Conservation (phyloP, 116 monocot species). For the Zostera marina region DNA sequence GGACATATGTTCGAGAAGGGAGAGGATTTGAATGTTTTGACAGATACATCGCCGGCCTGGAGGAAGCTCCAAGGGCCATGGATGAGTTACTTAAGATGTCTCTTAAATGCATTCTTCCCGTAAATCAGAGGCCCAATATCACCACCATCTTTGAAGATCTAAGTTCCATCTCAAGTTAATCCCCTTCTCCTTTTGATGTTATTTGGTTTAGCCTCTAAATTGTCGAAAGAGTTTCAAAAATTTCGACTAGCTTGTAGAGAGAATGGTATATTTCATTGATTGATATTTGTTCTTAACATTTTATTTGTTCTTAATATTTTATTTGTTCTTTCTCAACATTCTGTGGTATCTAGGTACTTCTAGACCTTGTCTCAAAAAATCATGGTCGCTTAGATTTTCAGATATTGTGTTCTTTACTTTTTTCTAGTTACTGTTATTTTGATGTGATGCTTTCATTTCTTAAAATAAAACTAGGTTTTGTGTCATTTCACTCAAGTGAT, state of each 20-base stretch:
- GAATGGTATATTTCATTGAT: slow-evolving; percentile 2
- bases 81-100: slow-evolving; percentile 59
- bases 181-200: slow-evolving; percentile 6
- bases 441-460: too few species aligned
- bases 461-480: too few species aligned
- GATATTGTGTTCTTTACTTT: too few species aligned
- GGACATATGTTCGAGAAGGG: slow-evolving; percentile 63
- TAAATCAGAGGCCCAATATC: slow-evolving; percentile 85
- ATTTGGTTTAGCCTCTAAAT: not conserved
- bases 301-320: not conserved
- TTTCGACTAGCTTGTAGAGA: slow-evolving; percentile 3
- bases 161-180: slow-evolving; percentile 58
- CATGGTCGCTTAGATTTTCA: too few species aligned
- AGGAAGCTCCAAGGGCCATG: slow-evolving; percentile 59
- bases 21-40: slow-evolving; percentile 75
- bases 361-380: too few species aligned
- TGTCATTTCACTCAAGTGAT: too few species aligned
- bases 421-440: too few species aligned
- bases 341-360: not conserved
- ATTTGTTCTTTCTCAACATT: not conserved
- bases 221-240: not conserved
- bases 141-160: slow-evolving; percentile 59
- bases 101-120: slow-evolving; percentile 73
- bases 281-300: slow-evolving; percentile 2
- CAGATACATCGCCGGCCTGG: slow-evolving; percentile 55